phyloP scores from a whole-genome alignment of 1,284 basidiomycete species.

The Neotropicomus parvogracilis region DNA sequence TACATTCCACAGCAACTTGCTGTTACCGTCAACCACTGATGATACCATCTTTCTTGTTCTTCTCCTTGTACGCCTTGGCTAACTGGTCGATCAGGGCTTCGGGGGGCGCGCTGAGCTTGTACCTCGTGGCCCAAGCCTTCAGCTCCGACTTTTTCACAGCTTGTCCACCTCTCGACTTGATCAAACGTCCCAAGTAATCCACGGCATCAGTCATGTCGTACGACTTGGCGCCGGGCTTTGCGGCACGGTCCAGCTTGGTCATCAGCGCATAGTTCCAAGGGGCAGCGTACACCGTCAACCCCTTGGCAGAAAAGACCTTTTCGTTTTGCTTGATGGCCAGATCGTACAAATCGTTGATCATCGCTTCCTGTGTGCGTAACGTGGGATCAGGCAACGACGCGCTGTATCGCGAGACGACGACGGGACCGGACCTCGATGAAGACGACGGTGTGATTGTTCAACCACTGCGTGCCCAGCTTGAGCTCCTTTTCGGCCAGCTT shows the following conservation, averaged over 20 bases:
- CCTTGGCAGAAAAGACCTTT: slow-evolving; percentile 5
- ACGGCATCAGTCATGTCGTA: slow-evolving; percentile 9
- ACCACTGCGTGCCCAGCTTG: slow-evolving; percentile 6
- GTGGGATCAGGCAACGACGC: background rate
- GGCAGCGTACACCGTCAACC: slow-evolving; percentile 13
- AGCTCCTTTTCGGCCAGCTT: slow-evolving; percentile 4
- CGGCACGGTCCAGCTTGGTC: slow-evolving; percentile 11
- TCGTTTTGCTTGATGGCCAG: slow-evolving; percentile 7
- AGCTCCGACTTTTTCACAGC: slow-evolving; percentile 10
- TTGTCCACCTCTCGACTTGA: background rate
- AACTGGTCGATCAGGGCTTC: background rate
- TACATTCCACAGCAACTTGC: background rate
- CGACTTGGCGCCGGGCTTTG: slow-evolving; percentile 6
- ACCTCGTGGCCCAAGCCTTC: slow-evolving; percentile 1
- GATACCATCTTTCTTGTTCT: slow-evolving; percentile 1
- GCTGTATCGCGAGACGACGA: background rate
- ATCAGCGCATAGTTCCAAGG: slow-evolving; percentile 12
- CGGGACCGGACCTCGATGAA: slow-evolving; percentile 6
- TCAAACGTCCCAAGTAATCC: slow-evolving; percentile 7
- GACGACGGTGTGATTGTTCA: slow-evolving; percentile 12
- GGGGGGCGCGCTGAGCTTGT: slow-evolving; percentile 1
- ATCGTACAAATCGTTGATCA: slow-evolving; percentile 1
- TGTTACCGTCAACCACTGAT: background rate
- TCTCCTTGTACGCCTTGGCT: slow-evolving; percentile 2
- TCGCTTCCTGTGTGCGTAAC: background rate